These are phyloP conservation scores for Eucalyptus lansdowneana DNA, from an alignment of 345 rosid genomes.

Conservation along the genomic window DNA sequence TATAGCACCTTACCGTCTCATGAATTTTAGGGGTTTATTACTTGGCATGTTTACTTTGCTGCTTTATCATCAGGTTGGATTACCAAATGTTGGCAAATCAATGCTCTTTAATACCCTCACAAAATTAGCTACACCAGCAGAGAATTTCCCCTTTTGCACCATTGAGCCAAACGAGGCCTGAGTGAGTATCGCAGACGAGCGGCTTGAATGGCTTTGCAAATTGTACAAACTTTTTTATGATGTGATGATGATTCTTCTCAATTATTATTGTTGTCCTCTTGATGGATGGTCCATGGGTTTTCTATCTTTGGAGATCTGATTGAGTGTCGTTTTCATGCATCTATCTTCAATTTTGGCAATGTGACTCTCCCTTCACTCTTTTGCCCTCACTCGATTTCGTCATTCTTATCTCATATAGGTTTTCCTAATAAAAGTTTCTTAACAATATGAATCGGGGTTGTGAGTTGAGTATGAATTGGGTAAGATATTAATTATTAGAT, in stretches of 20 bases:
- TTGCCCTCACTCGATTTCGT: accelerated
- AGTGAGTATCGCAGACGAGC: constrained; percentile 73
- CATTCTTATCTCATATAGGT: no score
- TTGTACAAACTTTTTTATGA: constrained; percentile 38
- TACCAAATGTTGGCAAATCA: constrained; percentile 94
- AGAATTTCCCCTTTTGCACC: constrained; percentile 95
- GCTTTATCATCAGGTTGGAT: constrained; percentile 51
- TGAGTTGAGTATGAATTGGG: no score
- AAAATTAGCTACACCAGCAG: constrained; percentile 84
- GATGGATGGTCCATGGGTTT: not conserved
- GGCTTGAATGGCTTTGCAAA: constrained; percentile 90
- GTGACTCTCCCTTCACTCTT: no score
- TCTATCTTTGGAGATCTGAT: not conserved
- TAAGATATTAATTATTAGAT: no score
- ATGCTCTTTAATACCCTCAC: constrained; percentile 93
- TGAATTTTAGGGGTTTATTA: not conserved
- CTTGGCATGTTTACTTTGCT: not conserved
- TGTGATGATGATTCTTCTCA: not conserved
- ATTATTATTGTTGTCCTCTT: not conserved
- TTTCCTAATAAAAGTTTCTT: no score
- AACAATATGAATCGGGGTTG: accelerated
- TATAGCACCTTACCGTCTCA: not conserved
- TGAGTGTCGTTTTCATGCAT: not conserved
- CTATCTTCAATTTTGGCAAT: not conserved
- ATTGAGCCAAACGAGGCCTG: constrained; percentile 97